Percentiles rank a stretch among this genome's conserved stretches.
Conservation (phyloP, 768 basidiomycete species). For the Termitomyces sp. region DNA sequence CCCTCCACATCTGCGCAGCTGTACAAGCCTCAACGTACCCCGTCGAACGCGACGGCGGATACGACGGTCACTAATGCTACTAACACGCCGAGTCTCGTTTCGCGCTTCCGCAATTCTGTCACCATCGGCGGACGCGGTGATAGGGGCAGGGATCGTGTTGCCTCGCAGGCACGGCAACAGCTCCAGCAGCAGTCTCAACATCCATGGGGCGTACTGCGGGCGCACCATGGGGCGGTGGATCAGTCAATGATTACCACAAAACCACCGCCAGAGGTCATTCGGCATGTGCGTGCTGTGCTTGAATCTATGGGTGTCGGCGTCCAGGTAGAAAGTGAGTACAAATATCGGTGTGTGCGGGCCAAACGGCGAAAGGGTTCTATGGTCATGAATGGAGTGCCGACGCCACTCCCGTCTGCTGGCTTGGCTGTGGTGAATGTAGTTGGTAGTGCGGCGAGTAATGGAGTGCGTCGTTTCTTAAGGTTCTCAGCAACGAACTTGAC, state of each 20-base stretch:
- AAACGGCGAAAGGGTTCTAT: conserved; percentile 61
- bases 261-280: conserved; percentile 83
- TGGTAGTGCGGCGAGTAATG: conserved; percentile 80
- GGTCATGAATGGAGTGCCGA: conserved; percentile 32
- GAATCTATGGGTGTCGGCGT: conserved; percentile 89
- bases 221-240: conserved; percentile 92
- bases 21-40: conserved; percentile 31
- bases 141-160: conserved; percentile 16
- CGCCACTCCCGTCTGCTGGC: conserved; percentile 9
- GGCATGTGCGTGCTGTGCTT: conserved; percentile 74
- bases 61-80: conserved; percentile 25
- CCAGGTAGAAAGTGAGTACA: conserved; percentile 84
- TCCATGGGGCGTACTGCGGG: conserved; percentile 51
- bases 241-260: conserved; percentile 82
- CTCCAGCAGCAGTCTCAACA: conserved; percentile 1
- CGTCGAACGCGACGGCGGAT: conserved; percentile 36
- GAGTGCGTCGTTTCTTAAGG: conserved; percentile 48
- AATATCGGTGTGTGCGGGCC: conserved; percentile 76
- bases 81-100: conserved; percentile 35
- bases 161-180: conserved; percentile 18
- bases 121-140: conserved; percentile 31
- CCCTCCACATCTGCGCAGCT: conserved; percentile 17
- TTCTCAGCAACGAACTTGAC: conserved; percentile 3
- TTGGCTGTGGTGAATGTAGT: conserved; percentile 74
- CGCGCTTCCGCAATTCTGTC: conserved; percentile 44